Evolutionary conservation across 1,284 basidiomycete genomes (phyloP).

Genomic region (Apiotrichum domesticum): DNA sequence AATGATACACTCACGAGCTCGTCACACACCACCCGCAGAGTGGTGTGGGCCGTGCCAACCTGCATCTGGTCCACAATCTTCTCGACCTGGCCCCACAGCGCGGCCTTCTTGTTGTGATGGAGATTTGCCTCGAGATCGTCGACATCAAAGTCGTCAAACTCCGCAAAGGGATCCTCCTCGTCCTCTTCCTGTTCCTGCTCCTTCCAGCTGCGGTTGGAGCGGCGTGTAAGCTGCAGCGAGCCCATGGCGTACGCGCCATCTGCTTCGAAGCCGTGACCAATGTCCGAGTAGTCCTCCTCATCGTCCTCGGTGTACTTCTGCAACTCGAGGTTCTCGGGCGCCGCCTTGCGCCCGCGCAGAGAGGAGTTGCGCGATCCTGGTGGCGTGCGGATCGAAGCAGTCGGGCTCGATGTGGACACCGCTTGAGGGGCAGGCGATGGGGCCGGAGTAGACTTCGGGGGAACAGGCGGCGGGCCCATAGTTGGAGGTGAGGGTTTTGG

Average conservation of each 20-base stretch:
- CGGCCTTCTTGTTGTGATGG: conserved; percentile 81
- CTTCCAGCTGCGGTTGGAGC: conserved; percentile 83
- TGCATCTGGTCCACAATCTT: conserved; percentile 79
- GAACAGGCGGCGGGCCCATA: not conserved
- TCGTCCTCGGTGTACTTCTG: conserved; percentile 78
- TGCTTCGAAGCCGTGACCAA: conserved; percentile 48
- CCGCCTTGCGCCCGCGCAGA: conserved; percentile 21
- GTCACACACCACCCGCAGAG: conserved; percentile 55
- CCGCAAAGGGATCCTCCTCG: conserved; percentile 89
- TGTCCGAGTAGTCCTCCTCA: conserved; percentile 81
- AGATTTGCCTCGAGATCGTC: conserved; percentile 83
- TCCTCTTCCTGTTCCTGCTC: conserved; percentile 74
- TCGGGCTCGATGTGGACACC: conserved; percentile 2
- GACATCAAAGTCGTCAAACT: conserved; percentile 77
- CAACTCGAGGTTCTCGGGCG: conserved; percentile 46
- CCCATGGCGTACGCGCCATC: conserved; percentile 14
- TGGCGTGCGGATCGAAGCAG: conserved; percentile 20
- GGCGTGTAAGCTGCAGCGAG: conserved; percentile 58
- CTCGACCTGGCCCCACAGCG: conserved; percentile 70
- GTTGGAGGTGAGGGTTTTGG: not conserved
- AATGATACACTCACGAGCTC: conserved; percentile 60
- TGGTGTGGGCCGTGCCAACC: conserved; percentile 50
- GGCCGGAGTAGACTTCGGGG: not conserved
- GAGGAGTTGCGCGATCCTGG: conserved; percentile 37
- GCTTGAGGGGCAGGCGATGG: not conserved